Percentiles rank a stretch among this genome's conserved stretches.
phyloP scores from a whole-genome alignment of 352 stramenopile genomes.

The Peronospora farinosa region DNA sequence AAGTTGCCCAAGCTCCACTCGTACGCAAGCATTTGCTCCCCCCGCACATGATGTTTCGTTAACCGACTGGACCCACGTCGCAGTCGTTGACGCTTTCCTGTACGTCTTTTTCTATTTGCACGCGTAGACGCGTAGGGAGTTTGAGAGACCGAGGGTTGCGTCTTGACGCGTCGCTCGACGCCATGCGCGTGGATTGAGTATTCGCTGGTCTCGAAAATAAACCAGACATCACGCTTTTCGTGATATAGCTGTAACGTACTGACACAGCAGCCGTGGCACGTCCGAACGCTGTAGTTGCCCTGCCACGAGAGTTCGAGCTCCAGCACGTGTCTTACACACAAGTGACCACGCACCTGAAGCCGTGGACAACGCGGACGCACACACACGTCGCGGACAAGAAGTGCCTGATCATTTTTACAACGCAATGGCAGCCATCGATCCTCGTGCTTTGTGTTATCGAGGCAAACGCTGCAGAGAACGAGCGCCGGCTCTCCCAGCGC shows the following conservation, averaged over 20 bases:
- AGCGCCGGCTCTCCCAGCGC: constrained; percentile 45
- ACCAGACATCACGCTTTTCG: constrained; percentile 51
- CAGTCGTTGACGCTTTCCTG: constrained; percentile 3
- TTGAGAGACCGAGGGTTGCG: neutral
- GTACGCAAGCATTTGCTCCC: constrained; percentile 43
- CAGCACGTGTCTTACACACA: constrained; percentile 44
- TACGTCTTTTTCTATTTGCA: constrained; percentile 3
- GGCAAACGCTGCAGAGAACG: constrained; percentile 52
- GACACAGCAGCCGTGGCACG: constrained; percentile 44
- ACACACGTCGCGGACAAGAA: constrained; percentile 62
- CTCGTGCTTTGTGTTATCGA: constrained; percentile 29
- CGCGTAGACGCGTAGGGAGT: constrained; percentile 1
- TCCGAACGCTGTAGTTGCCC: constrained; percentile 35
- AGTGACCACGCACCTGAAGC: constrained; percentile 47
- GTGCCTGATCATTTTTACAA: constrained; percentile 21
- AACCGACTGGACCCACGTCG: constrained; percentile 26
- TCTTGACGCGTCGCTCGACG: constrained; percentile 31
- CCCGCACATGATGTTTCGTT: constrained; percentile 30
- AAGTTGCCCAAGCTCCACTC: constrained; percentile 70
- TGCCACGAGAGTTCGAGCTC: constrained; percentile 50
- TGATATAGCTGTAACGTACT: constrained; percentile 43
- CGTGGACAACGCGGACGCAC: constrained; percentile 37
- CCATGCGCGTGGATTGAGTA: constrained; percentile 15
- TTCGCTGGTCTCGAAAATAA: constrained; percentile 37
- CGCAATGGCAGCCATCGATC: constrained; percentile 28